A percentile compares a stretch with the other conserved stretches of the same genome.
phyloP scores from a whole-genome alignment of 768 basidiomycete species.

The Pleurotus tuoliensis region DNA sequence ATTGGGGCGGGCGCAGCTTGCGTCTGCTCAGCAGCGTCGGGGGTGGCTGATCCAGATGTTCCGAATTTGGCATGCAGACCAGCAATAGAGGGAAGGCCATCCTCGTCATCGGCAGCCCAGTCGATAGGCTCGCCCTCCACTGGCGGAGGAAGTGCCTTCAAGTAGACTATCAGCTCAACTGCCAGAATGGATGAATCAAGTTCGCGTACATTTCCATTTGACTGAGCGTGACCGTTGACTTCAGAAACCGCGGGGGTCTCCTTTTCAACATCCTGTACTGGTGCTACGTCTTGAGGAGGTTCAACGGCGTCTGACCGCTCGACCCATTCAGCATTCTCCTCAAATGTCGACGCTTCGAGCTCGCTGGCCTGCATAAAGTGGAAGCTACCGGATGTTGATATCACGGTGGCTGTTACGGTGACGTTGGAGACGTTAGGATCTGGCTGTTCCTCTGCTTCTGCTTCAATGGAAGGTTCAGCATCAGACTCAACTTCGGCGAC shows the following conservation, averaged over 20 bases:
- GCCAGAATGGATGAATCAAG: background rate
- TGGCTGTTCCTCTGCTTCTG: conserved; percentile 13
- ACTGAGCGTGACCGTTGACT: conserved; percentile 3
- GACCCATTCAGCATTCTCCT: conserved; percentile 54
- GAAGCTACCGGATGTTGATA: conserved; percentile 52
- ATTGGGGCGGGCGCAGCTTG: conserved; percentile 19
- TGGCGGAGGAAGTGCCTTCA: conserved; percentile 7
- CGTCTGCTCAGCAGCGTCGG: conserved; percentile 36
- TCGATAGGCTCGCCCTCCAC: conserved; percentile 47
- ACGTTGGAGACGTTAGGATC: conserved; percentile 23
- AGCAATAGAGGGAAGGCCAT: conserved; percentile 72
- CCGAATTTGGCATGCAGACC: conserved; percentile 75
- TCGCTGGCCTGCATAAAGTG: conserved; percentile 83
- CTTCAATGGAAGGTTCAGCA: conserved; percentile 14
- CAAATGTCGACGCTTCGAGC: conserved; percentile 52
- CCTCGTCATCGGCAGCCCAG: conserved; percentile 83
- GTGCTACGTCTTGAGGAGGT: conserved; percentile 8
- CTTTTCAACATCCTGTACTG: conserved; percentile 8
- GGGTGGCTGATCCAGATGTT: conserved; percentile 68
- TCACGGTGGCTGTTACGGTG: conserved; percentile 28
- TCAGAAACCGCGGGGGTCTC: conserved; percentile 8
- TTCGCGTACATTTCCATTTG: conserved; percentile 15
- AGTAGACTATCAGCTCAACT: conserved; percentile 4
- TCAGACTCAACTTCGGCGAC: conserved; percentile 17
- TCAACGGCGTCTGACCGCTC: conserved; percentile 39